Conservation (phyloP, 2,329 filamentous ascomycete species). For the Hymenoscyphus albidus region DNA sequence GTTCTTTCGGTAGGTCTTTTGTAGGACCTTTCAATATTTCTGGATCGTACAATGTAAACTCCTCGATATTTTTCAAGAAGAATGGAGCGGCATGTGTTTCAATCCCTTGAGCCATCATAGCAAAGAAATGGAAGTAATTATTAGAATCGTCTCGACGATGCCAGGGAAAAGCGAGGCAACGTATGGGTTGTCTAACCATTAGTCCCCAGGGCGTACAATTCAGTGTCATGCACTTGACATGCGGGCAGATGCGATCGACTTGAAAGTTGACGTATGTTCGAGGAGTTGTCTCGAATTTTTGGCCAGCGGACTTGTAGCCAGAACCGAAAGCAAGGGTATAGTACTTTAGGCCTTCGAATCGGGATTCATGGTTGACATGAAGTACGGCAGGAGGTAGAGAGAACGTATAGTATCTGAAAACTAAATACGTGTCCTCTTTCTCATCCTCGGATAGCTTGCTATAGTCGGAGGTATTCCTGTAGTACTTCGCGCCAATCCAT, state of each 20-base stretch:
- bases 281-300: neutral
- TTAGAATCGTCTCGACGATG: neutral
- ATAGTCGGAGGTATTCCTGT: neutral
- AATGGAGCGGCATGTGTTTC: too few relatives aligned
- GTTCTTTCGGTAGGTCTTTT: neutral
- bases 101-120: too few relatives aligned
- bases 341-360: neutral
- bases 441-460: neutral
- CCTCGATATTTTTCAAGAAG: neutral
- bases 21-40: neutral
- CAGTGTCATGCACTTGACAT: too few relatives aligned
- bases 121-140: too few relatives aligned
- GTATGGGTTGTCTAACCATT: constrained; percentile 14
- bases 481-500: too few relatives aligned
- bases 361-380: neutral
- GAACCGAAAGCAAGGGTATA: neutral
- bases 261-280: neutral
- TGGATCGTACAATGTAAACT: neutral
- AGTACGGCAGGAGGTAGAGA: neutral
- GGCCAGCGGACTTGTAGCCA: neutral
- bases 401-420: neutral
- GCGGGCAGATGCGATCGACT: neutral
- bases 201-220: constrained; percentile 5
- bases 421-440: neutral
- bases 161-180: neutral